Base-by-base conservation (phyloP, 1,139 yeast species). In the Zygosaccharomyces pseudobailii region DNA sequence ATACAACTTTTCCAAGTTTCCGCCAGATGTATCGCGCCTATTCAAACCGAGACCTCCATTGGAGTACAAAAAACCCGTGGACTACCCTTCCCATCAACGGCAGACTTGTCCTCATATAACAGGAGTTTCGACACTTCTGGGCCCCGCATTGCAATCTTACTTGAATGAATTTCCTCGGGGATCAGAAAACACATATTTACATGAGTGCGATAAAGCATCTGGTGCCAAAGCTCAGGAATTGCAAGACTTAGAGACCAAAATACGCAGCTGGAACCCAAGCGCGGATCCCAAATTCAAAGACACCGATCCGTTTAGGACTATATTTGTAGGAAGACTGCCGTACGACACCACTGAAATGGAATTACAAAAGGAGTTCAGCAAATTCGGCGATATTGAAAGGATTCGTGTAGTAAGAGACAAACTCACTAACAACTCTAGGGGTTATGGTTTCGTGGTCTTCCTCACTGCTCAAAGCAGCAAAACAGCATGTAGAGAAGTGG, bases 371-470 rank as follows among this genome's bases (percentile, higher is more conserved):
- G 76, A 72, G 45, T 86, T 89, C 58, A 68, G 76, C 33, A 72
- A 72, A 53, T 87, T 71, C 67, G 97, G 97, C 0, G 76, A 78
- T 6, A 79, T 90, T 34, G 90, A 84, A 47, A 74, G 72, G 51
- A 67, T 67, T 1, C 71, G 90, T 23, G 74, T 89, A 3, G 86
- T 89, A 0, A 69, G 87, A 53, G 85, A 85, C 58, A 70, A 67
- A 38, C 62, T 60, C 2, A 59, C 71, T 0, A 77, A 78, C 27
- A 76, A 78, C 53, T 78, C 94, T 0, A 71, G 80, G 50, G 97
- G 97, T 0, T 92, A 92, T 62, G 97, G 87, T 1, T 92, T 92
- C 63, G 71, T 90, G 2, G 84, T 84, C 4, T 90, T 79, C 65
- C 83, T 78, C 3, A 59, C 59, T 35, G 48, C 58, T 7, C 49